phyloP scores from a whole-genome alignment of 208 protist genomes.

The Trypanosoma theileri region DNA sequence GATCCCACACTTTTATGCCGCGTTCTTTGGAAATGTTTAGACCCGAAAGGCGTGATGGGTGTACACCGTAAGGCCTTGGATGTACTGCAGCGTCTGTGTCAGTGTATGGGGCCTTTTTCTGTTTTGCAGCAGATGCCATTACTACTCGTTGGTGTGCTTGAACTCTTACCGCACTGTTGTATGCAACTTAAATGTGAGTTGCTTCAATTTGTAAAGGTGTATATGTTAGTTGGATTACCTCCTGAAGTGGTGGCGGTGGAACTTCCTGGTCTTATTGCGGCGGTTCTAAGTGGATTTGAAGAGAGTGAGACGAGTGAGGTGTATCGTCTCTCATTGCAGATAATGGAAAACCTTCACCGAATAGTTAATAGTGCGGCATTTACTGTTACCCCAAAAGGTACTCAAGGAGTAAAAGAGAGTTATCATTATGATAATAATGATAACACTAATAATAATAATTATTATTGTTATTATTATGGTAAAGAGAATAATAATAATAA shows the following conservation, averaged over 20 bases:
- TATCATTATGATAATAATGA: neutral
- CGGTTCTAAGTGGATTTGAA: conserved; percentile 51
- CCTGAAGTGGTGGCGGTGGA: conserved; percentile 26
- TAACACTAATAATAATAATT: no score
- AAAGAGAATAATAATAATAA: neutral
- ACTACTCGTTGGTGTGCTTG: conserved; percentile 32
- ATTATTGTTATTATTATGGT: no score
- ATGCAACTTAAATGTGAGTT: conserved; percentile 41
- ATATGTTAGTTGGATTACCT: conserved; percentile 34
- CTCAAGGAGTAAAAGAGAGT: neutral
- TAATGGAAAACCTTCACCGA: conserved; percentile 29
- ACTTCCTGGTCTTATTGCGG: conserved; percentile 42
- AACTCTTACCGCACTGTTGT: conserved; percentile 37
- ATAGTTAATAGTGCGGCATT: neutral
- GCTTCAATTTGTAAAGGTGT: conserved; percentile 33
- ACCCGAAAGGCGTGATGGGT: conserved; percentile 49
- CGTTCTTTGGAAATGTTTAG: conserved; percentile 42
- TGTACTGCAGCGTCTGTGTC: conserved; percentile 25
- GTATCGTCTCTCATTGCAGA: conserved; percentile 42
- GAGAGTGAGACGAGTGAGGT: conserved; percentile 55
- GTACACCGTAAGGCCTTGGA: conserved; percentile 78
- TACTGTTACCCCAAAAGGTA: neutral
- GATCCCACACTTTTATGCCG: conserved; percentile 42
- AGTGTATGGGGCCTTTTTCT: conserved; percentile 1
- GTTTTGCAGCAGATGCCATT: conserved; percentile 31